Base-by-base conservation (phyloP, 148 eudicot species). In the Camellia japonica region DNA sequence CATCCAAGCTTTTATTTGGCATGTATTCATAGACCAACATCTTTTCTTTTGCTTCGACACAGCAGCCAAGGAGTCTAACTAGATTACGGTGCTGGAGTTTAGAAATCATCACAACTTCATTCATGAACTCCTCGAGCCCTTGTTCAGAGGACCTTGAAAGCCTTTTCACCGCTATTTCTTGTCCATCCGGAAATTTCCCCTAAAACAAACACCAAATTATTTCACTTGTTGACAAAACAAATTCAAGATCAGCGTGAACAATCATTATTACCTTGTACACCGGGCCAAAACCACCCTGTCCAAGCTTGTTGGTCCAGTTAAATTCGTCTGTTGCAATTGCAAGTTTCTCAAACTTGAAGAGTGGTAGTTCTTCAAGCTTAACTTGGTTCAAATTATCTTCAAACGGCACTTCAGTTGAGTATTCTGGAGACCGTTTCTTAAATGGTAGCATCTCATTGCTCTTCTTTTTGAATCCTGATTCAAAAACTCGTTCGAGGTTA, bases 51-150 rank as follows among this genome's bases (percentile, higher is more conserved):
- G 87, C 82, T 80, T 90, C 84, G 2, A 82, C 77, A 71, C 89
- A 90, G 65, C 89, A 90, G 19, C 89, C 91, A 60, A 86, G 61
- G 18, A 88, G 82, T 58, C 84, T 88, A 62, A 90, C 89, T 16
- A 90, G 86, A 84, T 90, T 90, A 41, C 89, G 84, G 68, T 90
- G 93, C 62, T 90, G 93, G 62, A 90, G 88, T 78, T 88, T 88
- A 3, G 89, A 84, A 68, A 90, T 88, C 78, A 90, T 60, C 44
- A 79, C 62, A 5, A 80, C 87, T 74, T 90, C 93, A 63, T 87
- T 90, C 87, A 79, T 88, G 46, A 90, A 87, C 82, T 90, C 91
- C 43, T 85, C 81, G 8, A 83, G 65, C 20, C 93, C 91, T 77
- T 90, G 90, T 30, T 80, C 80, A 1, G 91, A 90, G 51, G 83